Evolutionary conservation across 805 yeast genomes (phyloP), one percentile per base, ranked within the genome.

Genomic region (Lachancea meyersii): DNA sequence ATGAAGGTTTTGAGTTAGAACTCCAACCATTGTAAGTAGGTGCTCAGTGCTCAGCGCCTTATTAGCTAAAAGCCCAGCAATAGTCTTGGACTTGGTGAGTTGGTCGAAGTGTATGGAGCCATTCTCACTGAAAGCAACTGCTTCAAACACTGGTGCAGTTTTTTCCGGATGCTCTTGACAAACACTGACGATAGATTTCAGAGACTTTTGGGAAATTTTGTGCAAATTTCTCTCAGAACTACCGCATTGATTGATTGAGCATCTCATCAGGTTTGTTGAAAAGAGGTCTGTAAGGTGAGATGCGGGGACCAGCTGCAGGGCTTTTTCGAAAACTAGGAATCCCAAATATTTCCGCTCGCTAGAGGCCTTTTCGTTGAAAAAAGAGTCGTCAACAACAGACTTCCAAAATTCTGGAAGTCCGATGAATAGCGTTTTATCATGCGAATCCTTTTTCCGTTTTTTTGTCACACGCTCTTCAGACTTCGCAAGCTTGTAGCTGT

Each of bases 261-360:
- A 75, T 56, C 95, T 72, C 67, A 82, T 60, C 23, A 89, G 68
- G 57, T 87, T 86, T 22, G 74, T 76, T 5, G 84, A 74, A 57
- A 83, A 72, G 1, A 81, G 49, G 7, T 31, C 31, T 2, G 50
- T 34, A 1, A 60, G 48, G n/a, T 41, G 39, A 3, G 52, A 34
- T 9, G 55, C 42, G 2, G 61, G 49, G 5, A 60, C 51, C 6
- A 47, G 43, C 33, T 61, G 56, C 5, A 80, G 57, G 43, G 79
- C 70, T 40, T 71, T 66, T 32, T 65, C 70, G 47, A 89, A 78
- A 9, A 88, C 73, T 51, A 84, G 84, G 53, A 89, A 78, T 0
- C 96, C 97, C 75, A 86, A 76, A 61, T 73, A 85, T 60, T 89
- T 91, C 44, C 96, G 71, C 60, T 89, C 97, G 24, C 81, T 76